A percentile compares a stretch with the other conserved stretches of the same genome.
These are phyloP conservation scores for Colletotrichum sp. DNA, from an alignment of 2,329 filamentous ascomycete species.

Conservation along the genomic window DNA sequence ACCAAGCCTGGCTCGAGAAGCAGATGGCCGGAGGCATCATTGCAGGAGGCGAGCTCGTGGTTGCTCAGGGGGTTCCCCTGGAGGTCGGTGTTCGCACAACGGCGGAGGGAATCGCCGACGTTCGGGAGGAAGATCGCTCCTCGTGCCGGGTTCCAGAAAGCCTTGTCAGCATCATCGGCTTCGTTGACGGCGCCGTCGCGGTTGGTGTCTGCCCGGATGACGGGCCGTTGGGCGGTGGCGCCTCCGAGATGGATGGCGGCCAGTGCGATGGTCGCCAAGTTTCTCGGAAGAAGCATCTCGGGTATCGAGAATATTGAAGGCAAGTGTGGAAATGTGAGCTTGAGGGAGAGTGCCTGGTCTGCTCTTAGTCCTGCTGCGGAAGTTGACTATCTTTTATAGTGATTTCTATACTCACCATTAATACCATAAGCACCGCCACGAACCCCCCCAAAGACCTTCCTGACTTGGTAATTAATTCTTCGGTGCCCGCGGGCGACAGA, in stretches of 20 bases:
- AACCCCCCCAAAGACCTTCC: too few species aligned
- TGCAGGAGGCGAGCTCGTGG: conserved; percentile 33
- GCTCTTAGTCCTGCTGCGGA: neutral
- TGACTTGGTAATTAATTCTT: too few species aligned
- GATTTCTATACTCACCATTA: neutral
- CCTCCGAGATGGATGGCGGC: neutral
- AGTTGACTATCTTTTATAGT: neutral
- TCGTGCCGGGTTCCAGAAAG: conserved; percentile 23
- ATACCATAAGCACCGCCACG: neutral
- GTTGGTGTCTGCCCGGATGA: conserved; percentile 40
- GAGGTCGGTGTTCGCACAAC: conserved; percentile 29
- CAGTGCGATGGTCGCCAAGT: neutral
- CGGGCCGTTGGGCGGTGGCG: neutral
- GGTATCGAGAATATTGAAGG: neutral
- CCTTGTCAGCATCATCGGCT: conserved; percentile 28
- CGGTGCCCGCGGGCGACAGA: neutral
- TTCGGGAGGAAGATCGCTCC: conserved; percentile 43
- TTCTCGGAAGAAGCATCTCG: neutral
- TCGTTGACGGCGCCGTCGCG: conserved; percentile 38
- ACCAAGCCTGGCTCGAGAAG: conserved; percentile 33
- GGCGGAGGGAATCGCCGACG: conserved; percentile 35
- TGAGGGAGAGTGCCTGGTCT: neutral
- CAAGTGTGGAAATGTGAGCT: fast-evolving
- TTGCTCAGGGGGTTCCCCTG: conserved; percentile 21
- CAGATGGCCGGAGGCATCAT: conserved; percentile 39